phyloP scores from a whole-genome alignment of 352 stramenopile species.

The Globisporangium parvum region DNA sequence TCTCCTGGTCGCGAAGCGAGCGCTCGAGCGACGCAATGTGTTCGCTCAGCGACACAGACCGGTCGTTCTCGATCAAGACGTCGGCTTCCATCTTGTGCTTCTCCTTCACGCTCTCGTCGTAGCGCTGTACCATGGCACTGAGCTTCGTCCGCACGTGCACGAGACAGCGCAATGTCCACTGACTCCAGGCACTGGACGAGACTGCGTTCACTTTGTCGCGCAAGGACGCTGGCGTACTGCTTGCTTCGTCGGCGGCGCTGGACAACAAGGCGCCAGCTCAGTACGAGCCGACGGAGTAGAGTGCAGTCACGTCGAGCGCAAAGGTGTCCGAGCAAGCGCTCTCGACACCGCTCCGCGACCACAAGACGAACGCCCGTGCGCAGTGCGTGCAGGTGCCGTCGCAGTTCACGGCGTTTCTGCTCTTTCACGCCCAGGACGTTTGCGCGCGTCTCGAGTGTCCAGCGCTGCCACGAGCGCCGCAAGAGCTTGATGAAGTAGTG shows the following conservation, averaged over 20 bases:
- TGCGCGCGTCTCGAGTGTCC: conserved; percentile 29
- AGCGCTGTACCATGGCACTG: conserved; percentile 10
- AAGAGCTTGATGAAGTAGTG: conserved; percentile 74
- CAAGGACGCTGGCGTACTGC: conserved; percentile 14
- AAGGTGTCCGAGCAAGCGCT: conserved; percentile 23
- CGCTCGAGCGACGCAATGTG: conserved; percentile 25
- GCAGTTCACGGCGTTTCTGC: conserved; percentile 39
- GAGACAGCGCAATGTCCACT: conserved; percentile 29
- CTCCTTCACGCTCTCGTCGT: conserved; percentile 19
- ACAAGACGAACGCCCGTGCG: conserved; percentile 21
- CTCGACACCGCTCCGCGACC: conserved; percentile 18
- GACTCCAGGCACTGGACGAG: conserved; percentile 29
- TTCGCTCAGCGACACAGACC: conserved; percentile 28
- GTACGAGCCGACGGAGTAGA: conserved; percentile 14
- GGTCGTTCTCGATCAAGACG: conserved; percentile 31
- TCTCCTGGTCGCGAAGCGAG: conserved; percentile 20
- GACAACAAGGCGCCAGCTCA: conserved; percentile 17
- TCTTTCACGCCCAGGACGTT: conserved; percentile 38
- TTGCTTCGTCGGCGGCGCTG: conserved; percentile 19
- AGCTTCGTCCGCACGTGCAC: conserved; percentile 13
- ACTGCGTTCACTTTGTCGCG: conserved; percentile 11
- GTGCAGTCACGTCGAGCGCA: conserved; percentile 19
- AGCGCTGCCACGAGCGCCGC: conserved; percentile 41
- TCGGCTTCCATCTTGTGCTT: conserved; percentile 44
- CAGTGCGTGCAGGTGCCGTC: conserved; percentile 51